phyloP scores from a whole-genome alignment of 768 basidiomycete genomes.

The Omphalotus guepiniiformis region DNA sequence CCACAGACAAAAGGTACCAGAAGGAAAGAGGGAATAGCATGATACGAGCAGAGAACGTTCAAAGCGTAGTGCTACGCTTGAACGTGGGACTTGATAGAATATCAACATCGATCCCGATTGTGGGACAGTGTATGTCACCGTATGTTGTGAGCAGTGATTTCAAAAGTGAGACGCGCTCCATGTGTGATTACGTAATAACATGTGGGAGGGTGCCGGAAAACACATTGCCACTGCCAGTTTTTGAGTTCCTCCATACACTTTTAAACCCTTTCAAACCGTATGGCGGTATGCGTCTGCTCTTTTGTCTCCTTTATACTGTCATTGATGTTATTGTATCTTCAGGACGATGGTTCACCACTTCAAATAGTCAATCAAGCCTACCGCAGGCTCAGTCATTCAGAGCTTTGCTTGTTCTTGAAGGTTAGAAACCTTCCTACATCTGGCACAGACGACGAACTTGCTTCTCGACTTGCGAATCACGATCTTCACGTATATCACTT shows the following conservation, averaged over 20 bases:
- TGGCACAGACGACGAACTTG: constrained; percentile 62
- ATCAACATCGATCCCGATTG: no score
- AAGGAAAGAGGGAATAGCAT: constrained; percentile 2
- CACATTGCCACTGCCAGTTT: not conserved
- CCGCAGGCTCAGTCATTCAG: constrained; percentile 57
- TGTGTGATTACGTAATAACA: no score
- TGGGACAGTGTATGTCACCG: no score
- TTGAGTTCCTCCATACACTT: not conserved
- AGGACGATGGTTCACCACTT: constrained; percentile 25
- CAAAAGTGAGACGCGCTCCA: no score
- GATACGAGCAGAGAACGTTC: constrained; percentile 2
- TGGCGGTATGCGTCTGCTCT: constrained; percentile 34
- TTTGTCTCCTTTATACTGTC: constrained; percentile 6
- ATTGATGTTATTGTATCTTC: constrained; percentile 15
- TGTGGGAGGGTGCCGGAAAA: no score
- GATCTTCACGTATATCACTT: constrained; percentile 74
- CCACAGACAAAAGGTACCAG: not conserved
- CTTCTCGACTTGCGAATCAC: constrained; percentile 67
- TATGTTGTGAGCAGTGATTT: no score
- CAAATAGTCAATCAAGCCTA: constrained; percentile 65
- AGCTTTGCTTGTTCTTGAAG: constrained; percentile 73
- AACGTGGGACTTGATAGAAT: no score
- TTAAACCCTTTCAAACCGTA: constrained; percentile 9
- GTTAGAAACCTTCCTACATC: constrained; percentile 64
- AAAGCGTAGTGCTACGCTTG: no score